Percentiles rank a stretch among this genome's conserved stretches.
Evolutionary conservation across 2,329 filamentous ascomycete genomes (phyloP).

Genomic region (Phyllosticta citrichinensis): DNA sequence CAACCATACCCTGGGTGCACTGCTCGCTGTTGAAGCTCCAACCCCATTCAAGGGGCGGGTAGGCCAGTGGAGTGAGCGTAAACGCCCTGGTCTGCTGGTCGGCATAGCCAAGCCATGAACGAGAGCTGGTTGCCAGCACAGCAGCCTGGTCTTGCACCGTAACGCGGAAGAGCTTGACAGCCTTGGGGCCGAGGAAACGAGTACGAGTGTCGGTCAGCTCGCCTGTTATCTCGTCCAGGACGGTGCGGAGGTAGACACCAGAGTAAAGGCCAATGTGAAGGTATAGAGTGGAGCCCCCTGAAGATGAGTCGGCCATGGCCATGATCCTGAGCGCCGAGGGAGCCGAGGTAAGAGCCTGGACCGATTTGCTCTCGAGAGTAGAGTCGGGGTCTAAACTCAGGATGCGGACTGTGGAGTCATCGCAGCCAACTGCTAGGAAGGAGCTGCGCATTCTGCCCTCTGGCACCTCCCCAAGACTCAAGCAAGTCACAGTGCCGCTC

Average conservation of each 20-base stretch:
- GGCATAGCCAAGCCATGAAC: slow-evolving; percentile 93
- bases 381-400: slow-evolving; percentile 83
- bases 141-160: slow-evolving; percentile 75
- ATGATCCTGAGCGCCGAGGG: slow-evolving; percentile 86
- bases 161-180: slow-evolving; percentile 85
- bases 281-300: slow-evolving; percentile 79
- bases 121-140: slow-evolving; percentile 80
- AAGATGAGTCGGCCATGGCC: slow-evolving; percentile 88
- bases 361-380: slow-evolving; percentile 84
- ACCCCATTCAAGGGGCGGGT: slow-evolving; percentile 79
- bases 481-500: slow-evolving; percentile 86
- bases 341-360: slow-evolving; percentile 84
- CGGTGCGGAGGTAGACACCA: slow-evolving; percentile 89
- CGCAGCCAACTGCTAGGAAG: slow-evolving; percentile 91
- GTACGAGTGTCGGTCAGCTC: slow-evolving; percentile 91
- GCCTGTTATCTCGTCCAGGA: slow-evolving; percentile 89
- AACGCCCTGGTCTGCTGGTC: slow-evolving; percentile 80
- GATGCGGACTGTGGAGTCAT: slow-evolving; percentile 91
- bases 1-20: slow-evolving; percentile 87
- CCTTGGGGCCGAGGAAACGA: slow-evolving; percentile 84
- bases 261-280: slow-evolving; percentile 94
- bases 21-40: slow-evolving; percentile 97
- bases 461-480: slow-evolving; percentile 89
- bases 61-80: slow-evolving; percentile 84
- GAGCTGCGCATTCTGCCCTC: slow-evolving; percentile 82